Base-by-base conservation (phyloP, 345 rosid genomes). In the Syzygium aqueum region DNA sequence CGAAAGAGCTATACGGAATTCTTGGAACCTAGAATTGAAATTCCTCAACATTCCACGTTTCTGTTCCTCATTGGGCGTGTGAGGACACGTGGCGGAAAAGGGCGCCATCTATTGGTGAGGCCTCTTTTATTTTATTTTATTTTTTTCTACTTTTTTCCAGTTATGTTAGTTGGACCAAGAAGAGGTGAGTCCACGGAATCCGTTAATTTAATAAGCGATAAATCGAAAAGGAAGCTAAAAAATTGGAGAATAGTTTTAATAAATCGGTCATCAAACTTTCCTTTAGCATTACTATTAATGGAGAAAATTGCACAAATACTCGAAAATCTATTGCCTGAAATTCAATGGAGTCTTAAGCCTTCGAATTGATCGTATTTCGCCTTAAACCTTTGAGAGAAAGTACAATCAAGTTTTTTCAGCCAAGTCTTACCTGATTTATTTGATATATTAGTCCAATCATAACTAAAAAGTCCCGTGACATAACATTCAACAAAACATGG, bases 81-180 rank as follows among this genome's bases (percentile, higher is more conserved):
- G 7, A 50, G 12, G 61, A 56, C 61, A 56, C 61, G 6, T 57
- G 63, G 28, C 63, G 63, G 13, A 57, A 56, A 10, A 10, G 28
- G 1, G 6, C 63, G 4, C 63, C n/a, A 23, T 57, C 63, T 1
- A n/a, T n/a, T 57, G 63, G 63, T n/a, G 14, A 3, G 2, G 61
- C n/a, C 61, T 1, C 63, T 56, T 23, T 43, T 43, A 43, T 5
- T 43, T 43, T 43, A 43, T 43, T 43, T 3, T 43, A 37, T 43
- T 43, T 43, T 56, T 56, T 22, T 0, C 1, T 1, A 23, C 13
- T 50, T 0, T 10, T 23, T 23, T 10, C 0, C n/a, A 0, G n/a
- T 56, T 23, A 57, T 10, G 63, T 23, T 25, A 57, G 63, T 23
- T 57, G 63, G 1, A 57, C n/a, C 63, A 10, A 57, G 0, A 10